Evolutionary conservation across 805 yeast genomes (phyloP), one percentile per base, ranked within the genome.

Genomic region (Wickerhamomyces hampshirensis): DNA sequence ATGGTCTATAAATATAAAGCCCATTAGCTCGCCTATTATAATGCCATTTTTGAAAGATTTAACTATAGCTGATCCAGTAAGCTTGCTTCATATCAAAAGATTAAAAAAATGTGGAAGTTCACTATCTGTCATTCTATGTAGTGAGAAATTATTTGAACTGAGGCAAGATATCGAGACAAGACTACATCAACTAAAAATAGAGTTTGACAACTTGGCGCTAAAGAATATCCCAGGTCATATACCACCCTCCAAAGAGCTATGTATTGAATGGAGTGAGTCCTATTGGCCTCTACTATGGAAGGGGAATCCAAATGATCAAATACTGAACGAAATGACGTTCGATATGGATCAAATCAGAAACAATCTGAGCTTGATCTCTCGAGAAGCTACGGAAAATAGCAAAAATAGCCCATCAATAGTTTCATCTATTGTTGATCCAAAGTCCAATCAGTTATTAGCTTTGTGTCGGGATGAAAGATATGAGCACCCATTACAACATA

Each of bases 201-300:
- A 38, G 3, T 63, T 40, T 32, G 18, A 42, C 5, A 44, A 48
- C n/a, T 26, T 59, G 13, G 46, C 29, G 19, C 28, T 44, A 18
- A 41, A 53, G 3, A 39, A 59, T 4, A 74, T 85, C 2, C 93
- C 97, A 0, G 50, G 50, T 18, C 67, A 66, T 38, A 70, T 73
- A n/a, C 95, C 97, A 0, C 66, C 71, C 5, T 77, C 86, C 4
- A 84, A 80, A 46, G 87, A 80, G n/a, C 57, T 76, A 12, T 71
- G 82, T 16, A 40, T 59, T 1, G 63, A 65, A 28, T 89, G 96
- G 96, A 72, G 88, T 3, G 38, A 58, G 4, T 46, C 62, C 13
- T 73, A 71, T 46, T 91, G 98, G 98, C 98, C 98, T 0, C 62
- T 86, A 36, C 69, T 86, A 27, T 93, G 98, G 98, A 80, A 88